phyloP scores from a whole-genome alignment of 2,329 filamentous ascomycete species.

The Cercospora nicotianae region DNA sequence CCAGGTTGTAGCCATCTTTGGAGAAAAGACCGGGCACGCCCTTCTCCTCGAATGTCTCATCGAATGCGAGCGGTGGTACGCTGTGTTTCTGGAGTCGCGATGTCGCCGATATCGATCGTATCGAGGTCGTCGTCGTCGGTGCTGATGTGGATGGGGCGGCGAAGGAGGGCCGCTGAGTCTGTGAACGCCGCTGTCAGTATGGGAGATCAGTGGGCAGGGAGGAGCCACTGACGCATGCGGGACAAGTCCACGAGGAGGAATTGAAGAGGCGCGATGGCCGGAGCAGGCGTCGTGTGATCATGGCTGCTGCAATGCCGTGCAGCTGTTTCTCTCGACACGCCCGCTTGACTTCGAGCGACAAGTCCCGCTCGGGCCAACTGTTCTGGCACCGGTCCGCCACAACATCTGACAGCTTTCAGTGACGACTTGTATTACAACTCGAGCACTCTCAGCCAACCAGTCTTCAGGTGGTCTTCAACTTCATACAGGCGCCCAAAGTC shows the following conservation, averaged over 20 bases:
- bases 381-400: neutral
- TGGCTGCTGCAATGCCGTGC: conserved; percentile 18
- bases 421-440: neutral
- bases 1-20: conserved; percentile 66
- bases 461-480: conserved; percentile 8
- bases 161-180: conserved; percentile 25
- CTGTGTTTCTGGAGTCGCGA: conserved; percentile 38
- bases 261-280: conserved; percentile 30
- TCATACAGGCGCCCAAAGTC: conserved; percentile 23
- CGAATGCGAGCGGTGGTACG: conserved; percentile 52
- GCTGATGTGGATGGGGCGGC: conserved; percentile 22
- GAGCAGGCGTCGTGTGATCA: conserved; percentile 37
- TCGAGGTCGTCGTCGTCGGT: conserved; percentile 25
- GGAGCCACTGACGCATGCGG: conserved; percentile 32
- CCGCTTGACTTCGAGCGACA: neutral
- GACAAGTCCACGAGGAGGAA: conserved; percentile 33
- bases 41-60: conserved; percentile 47
- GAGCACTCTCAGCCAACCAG: conserved; percentile 22
- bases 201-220: conserved; percentile 2
- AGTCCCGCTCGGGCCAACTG: neutral
- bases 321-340: neutral
- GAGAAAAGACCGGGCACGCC: conserved; percentile 73
- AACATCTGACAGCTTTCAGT: neutral
- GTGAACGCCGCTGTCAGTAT: neutral
- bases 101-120: conserved; percentile 7